Conservation (phyloP, 2,329 filamentous ascomycete species). For the Hypomyces perniciosus region DNA sequence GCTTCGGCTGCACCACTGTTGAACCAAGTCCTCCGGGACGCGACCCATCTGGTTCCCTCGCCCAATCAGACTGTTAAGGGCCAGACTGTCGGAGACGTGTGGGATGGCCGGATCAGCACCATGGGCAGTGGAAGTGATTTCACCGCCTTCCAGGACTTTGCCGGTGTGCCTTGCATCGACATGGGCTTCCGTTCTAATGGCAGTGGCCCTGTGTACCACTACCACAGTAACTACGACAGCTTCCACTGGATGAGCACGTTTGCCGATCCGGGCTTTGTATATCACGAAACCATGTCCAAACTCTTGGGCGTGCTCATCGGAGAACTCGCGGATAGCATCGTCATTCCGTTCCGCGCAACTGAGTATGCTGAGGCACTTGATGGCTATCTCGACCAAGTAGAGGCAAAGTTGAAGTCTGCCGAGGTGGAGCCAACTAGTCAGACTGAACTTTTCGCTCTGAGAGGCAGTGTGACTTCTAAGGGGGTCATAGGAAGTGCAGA, state of each 20-base stretch:
- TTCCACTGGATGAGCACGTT: conserved; percentile 83
- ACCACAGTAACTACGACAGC: conserved; percentile 88
- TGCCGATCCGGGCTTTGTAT: conserved; percentile 63
- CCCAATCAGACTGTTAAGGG: conserved; percentile 68
- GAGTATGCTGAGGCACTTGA: conserved; percentile 57
- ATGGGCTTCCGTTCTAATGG: conserved; percentile 48
- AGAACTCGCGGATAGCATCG: conserved; percentile 53
- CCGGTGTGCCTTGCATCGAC: conserved; percentile 60
- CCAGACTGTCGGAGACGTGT: conserved; percentile 67
- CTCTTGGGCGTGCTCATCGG: conserved; percentile 57
- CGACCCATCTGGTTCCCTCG: conserved; percentile 56
- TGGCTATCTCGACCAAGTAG: conserved; percentile 46
- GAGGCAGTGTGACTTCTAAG: conserved; percentile 20
- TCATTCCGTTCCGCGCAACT: conserved; percentile 58
- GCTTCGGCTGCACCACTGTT: conserved; percentile 68
- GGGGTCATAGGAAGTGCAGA: conserved; percentile 30
- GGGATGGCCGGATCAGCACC: conserved; percentile 55
- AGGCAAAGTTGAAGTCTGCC: conserved; percentile 39
- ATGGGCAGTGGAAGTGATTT: conserved; percentile 72
- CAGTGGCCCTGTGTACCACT: conserved; percentile 61
- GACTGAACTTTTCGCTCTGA: conserved; percentile 25
- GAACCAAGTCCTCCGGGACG: conserved; percentile 64
- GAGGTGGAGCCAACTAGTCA: conserved; percentile 18
- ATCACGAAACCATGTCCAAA: conserved; percentile 62
- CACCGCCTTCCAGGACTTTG: conserved; percentile 68